Conservation (phyloP, 768 basidiomycete genomes). For the Xerocomus potaroensis region DNA sequence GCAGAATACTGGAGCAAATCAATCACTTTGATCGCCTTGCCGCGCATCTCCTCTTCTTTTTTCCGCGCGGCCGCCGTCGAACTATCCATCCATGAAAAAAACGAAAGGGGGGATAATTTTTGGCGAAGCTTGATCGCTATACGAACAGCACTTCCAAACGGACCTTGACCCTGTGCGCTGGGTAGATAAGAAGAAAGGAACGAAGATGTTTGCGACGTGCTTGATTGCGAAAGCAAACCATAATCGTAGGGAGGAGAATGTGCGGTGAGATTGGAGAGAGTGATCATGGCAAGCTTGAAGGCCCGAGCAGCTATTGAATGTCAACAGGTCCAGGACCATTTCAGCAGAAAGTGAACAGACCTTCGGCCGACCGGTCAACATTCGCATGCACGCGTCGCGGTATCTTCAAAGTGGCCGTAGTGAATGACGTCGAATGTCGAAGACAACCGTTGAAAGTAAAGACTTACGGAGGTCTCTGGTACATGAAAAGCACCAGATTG, state of each 20-base stretch:
- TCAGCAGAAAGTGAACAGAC: conserved; percentile 26
- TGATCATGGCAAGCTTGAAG: conserved; percentile 70
- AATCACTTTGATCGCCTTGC: conserved; percentile 76
- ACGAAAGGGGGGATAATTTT: conserved; percentile 47
- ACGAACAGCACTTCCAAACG: conserved; percentile 64
- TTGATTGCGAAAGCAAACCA: conserved; percentile 37
- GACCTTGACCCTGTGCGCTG: conserved; percentile 71
- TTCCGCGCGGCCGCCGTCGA: conserved; percentile 42
- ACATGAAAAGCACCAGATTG: conserved; percentile 1
- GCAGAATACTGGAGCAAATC: conserved; percentile 79
- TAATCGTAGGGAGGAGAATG: conserved; percentile 53
- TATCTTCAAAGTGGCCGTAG: conserved; percentile 7
- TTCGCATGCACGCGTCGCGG: conserved; percentile 16
- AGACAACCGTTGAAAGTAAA: background rate
- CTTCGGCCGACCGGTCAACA: conserved; percentile 48
- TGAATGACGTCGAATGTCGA: background rate
- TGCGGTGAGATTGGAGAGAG: conserved; percentile 61
- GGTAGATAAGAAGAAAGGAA: conserved; percentile 66
- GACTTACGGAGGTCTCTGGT: conserved; percentile 16
- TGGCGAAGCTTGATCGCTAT: conserved; percentile 64
- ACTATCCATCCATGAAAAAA: conserved; percentile 40
- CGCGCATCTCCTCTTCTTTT: conserved; percentile 61
- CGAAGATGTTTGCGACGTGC: conserved; percentile 43
- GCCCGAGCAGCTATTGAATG: conserved; percentile 55
- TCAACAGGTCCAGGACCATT: background rate